These are phyloP conservation scores for Rachicladosporium sp. DNA, from an alignment of 2,329 filamentous ascomycete genomes.

Conservation along the genomic window DNA sequence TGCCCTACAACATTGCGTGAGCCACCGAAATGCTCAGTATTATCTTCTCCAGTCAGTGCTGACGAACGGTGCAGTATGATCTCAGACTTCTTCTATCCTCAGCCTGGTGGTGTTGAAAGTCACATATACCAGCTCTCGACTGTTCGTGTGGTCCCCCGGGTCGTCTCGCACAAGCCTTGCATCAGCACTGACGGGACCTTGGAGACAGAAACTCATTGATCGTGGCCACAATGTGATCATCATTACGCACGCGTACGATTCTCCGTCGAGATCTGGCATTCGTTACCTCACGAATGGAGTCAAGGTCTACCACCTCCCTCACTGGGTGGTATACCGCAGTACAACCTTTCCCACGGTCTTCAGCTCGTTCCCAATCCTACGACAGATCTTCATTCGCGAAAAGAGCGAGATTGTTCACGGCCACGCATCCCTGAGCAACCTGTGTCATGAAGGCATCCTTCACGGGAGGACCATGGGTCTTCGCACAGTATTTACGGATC, in stretches of 20 bases:
- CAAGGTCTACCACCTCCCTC: conserved; percentile 96
- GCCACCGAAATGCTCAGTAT: conserved; percentile 14
- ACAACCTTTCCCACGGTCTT: conserved; percentile 94
- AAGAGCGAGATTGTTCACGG: conserved; percentile 95
- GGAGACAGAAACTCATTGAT: conserved; percentile 70
- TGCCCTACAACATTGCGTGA: conserved; percentile 61
- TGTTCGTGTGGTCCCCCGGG: conserved; percentile 25
- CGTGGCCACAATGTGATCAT: conserved; percentile 96
- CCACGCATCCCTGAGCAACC: conserved; percentile 83
- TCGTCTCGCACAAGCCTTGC: neutral
- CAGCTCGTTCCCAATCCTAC: conserved; percentile 95
- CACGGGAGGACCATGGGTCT: conserved; percentile 94
- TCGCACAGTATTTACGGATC: conserved; percentile 91
- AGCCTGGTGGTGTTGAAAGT: conserved; percentile 88
- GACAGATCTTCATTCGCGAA: conserved; percentile 90
- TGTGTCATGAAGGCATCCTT: conserved; percentile 89
- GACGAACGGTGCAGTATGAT: conserved; percentile 55
- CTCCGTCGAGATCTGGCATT: conserved; percentile 57
- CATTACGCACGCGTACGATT: conserved; percentile 80
- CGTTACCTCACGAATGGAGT: conserved; percentile 94
- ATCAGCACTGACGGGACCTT: conserved; percentile 1
- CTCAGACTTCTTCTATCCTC: conserved; percentile 98
- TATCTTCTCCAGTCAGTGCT: neutral
- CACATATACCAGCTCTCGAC: conserved; percentile 96
- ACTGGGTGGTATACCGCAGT: conserved; percentile 88